Evolutionary conservation across 177 flowering plant species (phyloP).

Genomic region (Vitis hybrid): DNA sequence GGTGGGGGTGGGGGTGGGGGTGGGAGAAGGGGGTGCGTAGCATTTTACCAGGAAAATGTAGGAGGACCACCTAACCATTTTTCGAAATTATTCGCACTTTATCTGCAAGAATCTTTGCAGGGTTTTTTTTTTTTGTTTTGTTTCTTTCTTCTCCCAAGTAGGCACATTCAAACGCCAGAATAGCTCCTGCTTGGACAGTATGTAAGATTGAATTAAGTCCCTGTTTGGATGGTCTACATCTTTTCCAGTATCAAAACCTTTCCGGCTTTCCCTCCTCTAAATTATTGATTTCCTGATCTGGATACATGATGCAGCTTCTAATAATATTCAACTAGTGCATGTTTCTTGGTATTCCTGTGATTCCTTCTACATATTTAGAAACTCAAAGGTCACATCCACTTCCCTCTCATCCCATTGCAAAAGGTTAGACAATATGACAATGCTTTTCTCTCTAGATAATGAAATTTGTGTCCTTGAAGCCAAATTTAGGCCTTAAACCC

Average conservation of each 20-base stretch:
- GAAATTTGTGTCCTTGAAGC: no score
- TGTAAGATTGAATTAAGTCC: no score
- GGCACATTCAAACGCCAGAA: neutral
- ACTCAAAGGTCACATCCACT: neutral
- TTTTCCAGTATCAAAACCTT: neutral
- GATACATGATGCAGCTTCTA: neutral
- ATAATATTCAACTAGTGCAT: neutral
- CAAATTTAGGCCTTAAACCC: no score
- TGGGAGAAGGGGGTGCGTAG: neutral
- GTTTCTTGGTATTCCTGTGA: slow-evolving; percentile 11
- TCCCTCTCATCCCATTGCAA: neutral
- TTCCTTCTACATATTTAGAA: slow-evolving; percentile 1
- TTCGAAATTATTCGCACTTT: slow-evolving; percentile 1
- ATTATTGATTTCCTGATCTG: neutral
- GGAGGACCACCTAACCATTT: slow-evolving; percentile 14
- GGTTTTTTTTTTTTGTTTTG: slow-evolving; percentile 1
- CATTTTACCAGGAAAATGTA: slow-evolving; percentile 9
- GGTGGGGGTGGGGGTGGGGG: no score
- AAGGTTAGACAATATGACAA: no score
- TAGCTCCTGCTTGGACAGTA: no score
- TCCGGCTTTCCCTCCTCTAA: neutral
- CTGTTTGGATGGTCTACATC: no score
- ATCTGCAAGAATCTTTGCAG: slow-evolving; percentile 27
- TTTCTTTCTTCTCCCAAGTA: slow-evolving; percentile 11
- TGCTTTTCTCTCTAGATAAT: no score